Conservation (phyloP, 768 basidiomycete species). For the Calocera cornea region DNA sequence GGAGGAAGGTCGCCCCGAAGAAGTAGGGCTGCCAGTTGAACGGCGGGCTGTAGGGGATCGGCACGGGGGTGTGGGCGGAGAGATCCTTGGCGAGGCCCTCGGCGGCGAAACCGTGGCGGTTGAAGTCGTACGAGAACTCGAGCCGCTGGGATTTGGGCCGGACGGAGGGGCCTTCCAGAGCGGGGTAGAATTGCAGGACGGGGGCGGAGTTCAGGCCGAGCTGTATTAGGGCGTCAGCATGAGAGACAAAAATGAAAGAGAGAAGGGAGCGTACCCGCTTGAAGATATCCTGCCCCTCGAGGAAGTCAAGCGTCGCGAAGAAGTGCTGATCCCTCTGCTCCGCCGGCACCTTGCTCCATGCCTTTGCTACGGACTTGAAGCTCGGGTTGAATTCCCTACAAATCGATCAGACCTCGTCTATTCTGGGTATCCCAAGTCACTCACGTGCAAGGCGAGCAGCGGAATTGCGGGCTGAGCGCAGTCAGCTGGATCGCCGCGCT, state of each 20-base stretch:
- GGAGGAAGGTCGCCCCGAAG: constrained; percentile 33
- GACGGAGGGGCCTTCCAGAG: constrained; percentile 53
- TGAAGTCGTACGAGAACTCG: constrained; percentile 58
- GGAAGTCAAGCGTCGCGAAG: constrained; percentile 86
- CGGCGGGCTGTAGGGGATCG: constrained; percentile 71
- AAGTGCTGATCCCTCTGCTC: constrained; percentile 68
- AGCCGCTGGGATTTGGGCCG: constrained; percentile 40
- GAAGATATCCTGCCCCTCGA: constrained; percentile 60
- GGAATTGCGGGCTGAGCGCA: constrained; percentile 64
- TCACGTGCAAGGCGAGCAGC: constrained; percentile 86
- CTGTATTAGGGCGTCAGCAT: constrained; percentile 28
- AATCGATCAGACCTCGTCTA: neutral
- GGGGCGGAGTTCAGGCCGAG: constrained; percentile 76
- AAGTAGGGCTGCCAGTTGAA: constrained; percentile 45
- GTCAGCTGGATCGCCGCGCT: constrained; percentile 80
- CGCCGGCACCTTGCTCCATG: constrained; percentile 56
- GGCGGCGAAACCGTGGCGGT: constrained; percentile 58
- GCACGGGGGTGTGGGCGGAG: constrained; percentile 57
- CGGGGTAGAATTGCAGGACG: constrained; percentile 60
- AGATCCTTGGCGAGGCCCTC: constrained; percentile 63
- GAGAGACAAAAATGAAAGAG: neutral
- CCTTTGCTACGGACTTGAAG: constrained; percentile 65
- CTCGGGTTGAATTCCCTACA: constrained; percentile 72
- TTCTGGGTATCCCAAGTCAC: constrained; percentile 22
- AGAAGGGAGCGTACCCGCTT: constrained; percentile 44